Percentiles rank a stretch among this genome's conserved stretches.
Evolutionary conservation across 2,329 filamentous ascomycete genomes (phyloP).

Genomic region (Harringtonia lauricola): DNA sequence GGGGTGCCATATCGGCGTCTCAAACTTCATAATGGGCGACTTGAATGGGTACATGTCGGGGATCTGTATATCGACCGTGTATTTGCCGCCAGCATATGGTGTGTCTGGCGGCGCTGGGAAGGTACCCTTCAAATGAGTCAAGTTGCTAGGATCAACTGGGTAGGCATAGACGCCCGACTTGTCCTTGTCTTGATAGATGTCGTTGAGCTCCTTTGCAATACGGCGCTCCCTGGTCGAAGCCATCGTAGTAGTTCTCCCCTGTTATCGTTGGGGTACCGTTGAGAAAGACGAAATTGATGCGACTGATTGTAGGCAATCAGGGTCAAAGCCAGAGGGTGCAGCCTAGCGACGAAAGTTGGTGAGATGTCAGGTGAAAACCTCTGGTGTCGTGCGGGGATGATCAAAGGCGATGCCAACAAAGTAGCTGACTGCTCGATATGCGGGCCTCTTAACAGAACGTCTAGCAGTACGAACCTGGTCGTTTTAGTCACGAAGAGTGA

Average conservation of each 20-base stretch:
- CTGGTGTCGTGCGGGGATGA: too few relatives aligned
- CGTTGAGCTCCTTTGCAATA: conserved; percentile 64
- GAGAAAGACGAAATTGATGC: not conserved
- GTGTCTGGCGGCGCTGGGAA: conserved; percentile 86
- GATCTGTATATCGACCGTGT: conserved; percentile 73
- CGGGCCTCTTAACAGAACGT: too few relatives aligned
- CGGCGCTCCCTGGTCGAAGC: conserved; percentile 43
- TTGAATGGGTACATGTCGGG: conserved; percentile 88
- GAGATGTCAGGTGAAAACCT: too few relatives aligned
- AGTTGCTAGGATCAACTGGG: conserved; percentile 52
- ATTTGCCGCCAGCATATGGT: conserved; percentile 82
- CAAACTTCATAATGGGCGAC: conserved; percentile 81
- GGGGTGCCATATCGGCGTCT: conserved; percentile 93
- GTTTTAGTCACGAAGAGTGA: too few relatives aligned
- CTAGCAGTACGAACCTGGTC: too few relatives aligned
- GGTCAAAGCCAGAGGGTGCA: too few relatives aligned
- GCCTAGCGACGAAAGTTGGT: too few relatives aligned
- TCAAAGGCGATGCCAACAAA: too few relatives aligned
- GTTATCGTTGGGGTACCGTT: not conserved
- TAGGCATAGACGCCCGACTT: conserved; percentile 66
- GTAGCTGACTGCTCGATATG: too few relatives aligned
- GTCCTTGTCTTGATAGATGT: conserved; percentile 60
- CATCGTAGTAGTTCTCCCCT: conserved; percentile 21
- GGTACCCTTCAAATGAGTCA: conserved; percentile 72
- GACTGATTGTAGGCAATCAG: too few relatives aligned